Evolutionary conservation across 1,139 yeast species (phyloP), one percentile per base, ranked within the genome.

Genomic region (Pichia terricola): DNA sequence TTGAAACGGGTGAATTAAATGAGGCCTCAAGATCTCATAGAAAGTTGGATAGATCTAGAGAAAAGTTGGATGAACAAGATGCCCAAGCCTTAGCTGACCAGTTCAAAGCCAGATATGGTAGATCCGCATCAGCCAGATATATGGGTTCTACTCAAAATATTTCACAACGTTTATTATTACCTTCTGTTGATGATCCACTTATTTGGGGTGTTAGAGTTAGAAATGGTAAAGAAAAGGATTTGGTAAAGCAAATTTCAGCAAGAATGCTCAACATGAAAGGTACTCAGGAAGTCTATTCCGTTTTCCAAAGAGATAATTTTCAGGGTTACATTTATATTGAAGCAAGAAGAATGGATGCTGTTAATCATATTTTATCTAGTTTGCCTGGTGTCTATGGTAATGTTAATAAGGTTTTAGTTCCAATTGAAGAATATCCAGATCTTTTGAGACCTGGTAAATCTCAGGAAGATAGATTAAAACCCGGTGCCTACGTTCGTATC

Each of bases 191-290:
- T 57, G 97, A 94, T 60, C 97, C 98, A 5, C 81, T 89, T 45
- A 87, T 94, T 58, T 91, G 96, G 83, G 97, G 96, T 57, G 79
- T 91, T 40, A 78, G 96, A 63, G 87, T 95, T 66, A 77, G 94
- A 56, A 89, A 87, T 31, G 97, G 97, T 39, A 80, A 84, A 56
- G 98, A 91, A 66, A 88, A 86, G 63, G 96, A 88, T 45, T 70
- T 89, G 51, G 95, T 94, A 32, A 78, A 89, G 54, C 84, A 83
- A 51, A 68, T 91, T 45, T 56, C 54, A 39, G 62, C 63, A 3
- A 54, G 63, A 46, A 53, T 59, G 60, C 47, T 57, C 27, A 57
- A 57, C 45, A 72, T 84, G 67, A 88, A 87, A 59, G 88, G 85
- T 67, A 84, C 85, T 63, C 72, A 82, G 53, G 85, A 79, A 46